Conservation (phyloP, 2,329 filamentous ascomycete species). For the Fusarium siculi region DNA sequence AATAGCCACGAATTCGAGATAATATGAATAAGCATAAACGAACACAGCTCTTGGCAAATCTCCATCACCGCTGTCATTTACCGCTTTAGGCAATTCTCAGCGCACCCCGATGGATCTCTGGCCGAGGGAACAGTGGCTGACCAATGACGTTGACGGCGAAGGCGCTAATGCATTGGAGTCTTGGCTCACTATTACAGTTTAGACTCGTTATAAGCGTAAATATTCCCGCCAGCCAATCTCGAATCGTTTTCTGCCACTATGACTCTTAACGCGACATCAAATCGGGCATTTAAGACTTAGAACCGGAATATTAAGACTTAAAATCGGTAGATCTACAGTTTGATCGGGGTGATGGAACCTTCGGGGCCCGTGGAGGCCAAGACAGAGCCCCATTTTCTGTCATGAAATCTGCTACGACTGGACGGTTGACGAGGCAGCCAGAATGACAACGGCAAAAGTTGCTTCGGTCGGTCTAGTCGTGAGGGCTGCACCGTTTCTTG, state of each 20-base stretch:
- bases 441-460: not conserved
- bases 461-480: conserved; percentile 12
- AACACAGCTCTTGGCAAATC: not conserved
- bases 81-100: conserved; percentile 10
- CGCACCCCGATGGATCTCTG: not conserved
- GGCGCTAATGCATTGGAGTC: conserved; percentile 10
- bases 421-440: not conserved
- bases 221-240: not conserved
- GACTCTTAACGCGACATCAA: not conserved
- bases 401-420: not conserved
- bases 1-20: not conserved
- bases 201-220: not conserved
- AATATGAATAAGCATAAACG: not conserved
- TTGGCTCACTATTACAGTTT: conserved; percentile 6
- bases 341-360: not conserved
- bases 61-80: conserved; percentile 1
- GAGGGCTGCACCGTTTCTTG: not conserved
- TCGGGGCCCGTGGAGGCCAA: conserved; percentile 8
- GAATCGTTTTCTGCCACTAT: not conserved
- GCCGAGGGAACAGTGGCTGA: not conserved
- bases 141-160: not conserved
- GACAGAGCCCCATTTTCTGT: not conserved
- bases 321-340: not conserved
- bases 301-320: not conserved
- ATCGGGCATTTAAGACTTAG: conserved; percentile 3